Conservation (phyloP, 2,329 filamentous ascomycete species). For the Aspergillus ibericus region DNA sequence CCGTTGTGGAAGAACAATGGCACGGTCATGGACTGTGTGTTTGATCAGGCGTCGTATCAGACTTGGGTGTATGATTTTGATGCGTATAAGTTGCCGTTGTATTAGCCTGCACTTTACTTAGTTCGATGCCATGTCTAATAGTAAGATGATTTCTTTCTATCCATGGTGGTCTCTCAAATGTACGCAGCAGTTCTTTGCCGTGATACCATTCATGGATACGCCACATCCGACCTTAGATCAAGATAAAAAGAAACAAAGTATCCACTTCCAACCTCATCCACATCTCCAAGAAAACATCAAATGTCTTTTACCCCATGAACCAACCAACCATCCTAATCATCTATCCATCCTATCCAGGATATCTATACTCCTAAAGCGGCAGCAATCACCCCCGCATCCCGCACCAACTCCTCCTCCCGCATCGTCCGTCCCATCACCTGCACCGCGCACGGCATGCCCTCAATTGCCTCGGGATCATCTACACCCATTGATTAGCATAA, state of each 20-base stretch:
- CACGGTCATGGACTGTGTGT: conserved; percentile 11
- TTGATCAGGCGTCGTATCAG: conserved; percentile 15
- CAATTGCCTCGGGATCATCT: conserved; percentile 22
- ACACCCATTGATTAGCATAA: not conserved
- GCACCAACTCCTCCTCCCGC: not conserved
- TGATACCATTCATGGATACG: too few relatives aligned
- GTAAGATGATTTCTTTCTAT: too few relatives aligned
- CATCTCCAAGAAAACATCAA: too few relatives aligned
- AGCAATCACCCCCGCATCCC: not conserved
- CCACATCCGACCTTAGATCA: too few relatives aligned
- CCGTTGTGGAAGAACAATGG: conserved; percentile 27
- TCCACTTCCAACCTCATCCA: too few relatives aligned
- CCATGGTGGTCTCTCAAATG: too few relatives aligned
- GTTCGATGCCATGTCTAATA: too few relatives aligned
- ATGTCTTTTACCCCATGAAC: too few relatives aligned
- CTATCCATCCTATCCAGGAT: too few relatives aligned
- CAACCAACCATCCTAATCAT: too few relatives aligned
- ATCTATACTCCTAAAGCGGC: not conserved
- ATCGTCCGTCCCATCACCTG: conserved; percentile 5
- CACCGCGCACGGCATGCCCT: conserved; percentile 25
- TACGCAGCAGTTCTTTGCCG: too few relatives aligned
- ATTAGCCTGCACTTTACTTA: not conserved
- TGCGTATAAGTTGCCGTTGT: conserved; percentile 18
- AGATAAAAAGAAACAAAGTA: too few relatives aligned
- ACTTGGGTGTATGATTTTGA: conserved; percentile 17